Base-by-base conservation (phyloP, 306 rosid species). In the Corylus americana region DNA sequence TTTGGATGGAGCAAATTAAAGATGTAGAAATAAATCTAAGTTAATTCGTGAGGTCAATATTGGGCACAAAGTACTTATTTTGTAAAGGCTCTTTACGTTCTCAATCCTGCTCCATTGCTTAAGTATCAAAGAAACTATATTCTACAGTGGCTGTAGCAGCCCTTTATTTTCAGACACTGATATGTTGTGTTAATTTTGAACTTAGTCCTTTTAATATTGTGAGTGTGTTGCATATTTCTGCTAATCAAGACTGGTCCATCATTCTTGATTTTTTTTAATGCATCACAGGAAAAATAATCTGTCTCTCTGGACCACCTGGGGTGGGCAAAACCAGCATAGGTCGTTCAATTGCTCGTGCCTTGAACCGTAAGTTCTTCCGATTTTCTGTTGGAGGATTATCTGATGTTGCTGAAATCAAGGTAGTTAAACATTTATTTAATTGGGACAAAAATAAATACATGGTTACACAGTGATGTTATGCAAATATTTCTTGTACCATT, bases 311-410 rank as follows among this genome's bases (percentile, higher is more conserved):
- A 31, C 99, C 99, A 70, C 99, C 99, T 55, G 99, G 99, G 68
- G 99, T 96, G 85, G 99, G 99, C 71, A 96, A 96, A 91, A 96
- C 99, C 54, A 96, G 99, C 81, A 96, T 96, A 85, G 99, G 99
- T 67, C 99, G 98, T 45, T 96, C 99, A 58, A 93, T 96, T 90
- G 99, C 99, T 0, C 98, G 97, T 64, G 98, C 99, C 78, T 87
- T 96, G 91, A 90, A 96, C 80, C 97, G 99, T 64, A 89, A 96
- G 77, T 96, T 93, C 89, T 96, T 84, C 80, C 87, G 99, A 35
- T 96, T 96, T 80, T 96, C 99, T 54, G 99, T 96, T 31, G 99
- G 99, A 87, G 99, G 99, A 77, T 90, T 96, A 82, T 86, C 94
- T 73, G 99, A 96, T 86, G 99, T 96, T 17, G 99, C 99, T 79